phyloP scores from a whole-genome alignment of 2,329 filamentous ascomycete genomes.

The Sarocladium kiliense region DNA sequence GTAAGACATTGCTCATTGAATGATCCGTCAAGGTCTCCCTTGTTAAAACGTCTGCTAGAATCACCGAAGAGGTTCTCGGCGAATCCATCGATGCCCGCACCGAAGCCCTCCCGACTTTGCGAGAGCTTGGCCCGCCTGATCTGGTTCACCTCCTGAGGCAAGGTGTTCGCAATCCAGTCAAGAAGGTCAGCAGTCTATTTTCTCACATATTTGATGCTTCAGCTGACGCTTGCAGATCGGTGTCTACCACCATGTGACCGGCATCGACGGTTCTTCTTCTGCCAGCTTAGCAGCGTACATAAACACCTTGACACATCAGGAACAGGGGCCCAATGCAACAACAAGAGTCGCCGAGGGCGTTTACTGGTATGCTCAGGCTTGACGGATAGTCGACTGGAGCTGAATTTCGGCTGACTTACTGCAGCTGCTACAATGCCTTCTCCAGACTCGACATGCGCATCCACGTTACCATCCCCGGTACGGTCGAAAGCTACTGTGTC shows the following conservation, averaged over 20 bases:
- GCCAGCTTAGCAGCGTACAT: slow-evolving; percentile 97
- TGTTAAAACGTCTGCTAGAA: slow-evolving; percentile 44
- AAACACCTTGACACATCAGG: slow-evolving; percentile 91
- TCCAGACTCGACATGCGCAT: slow-evolving; percentile 97
- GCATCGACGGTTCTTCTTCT: slow-evolving; percentile 94
- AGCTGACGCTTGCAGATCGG: slow-evolving; percentile 56
- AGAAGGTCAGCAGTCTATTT: slow-evolving; percentile 37
- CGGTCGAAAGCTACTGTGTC: slow-evolving; percentile 94
- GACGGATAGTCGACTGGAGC: neutral
- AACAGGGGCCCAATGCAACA: slow-evolving; percentile 63
- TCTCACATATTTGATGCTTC: slow-evolving; percentile 4
- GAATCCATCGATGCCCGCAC: slow-evolving; percentile 90
- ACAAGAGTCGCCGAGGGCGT: slow-evolving; percentile 90
- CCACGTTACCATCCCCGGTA: slow-evolving; percentile 93
- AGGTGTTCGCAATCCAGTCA: slow-evolving; percentile 49
- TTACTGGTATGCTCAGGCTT: slow-evolving; percentile 65
- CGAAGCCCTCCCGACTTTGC: slow-evolving; percentile 76
- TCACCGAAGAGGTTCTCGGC: slow-evolving; percentile 89
- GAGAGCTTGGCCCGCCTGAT: slow-evolving; percentile 93
- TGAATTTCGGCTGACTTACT: slow-evolving; percentile 13
- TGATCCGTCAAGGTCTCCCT: slow-evolving; percentile 13
- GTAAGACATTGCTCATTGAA: slow-evolving; percentile 39
- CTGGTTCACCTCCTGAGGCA: slow-evolving; percentile 90
- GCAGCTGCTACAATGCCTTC: slow-evolving; percentile 94
- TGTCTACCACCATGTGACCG: slow-evolving; percentile 96